Percentiles rank a stretch among this genome's conserved stretches.
These are phyloP conservation scores for Phaeosphaeriaceae sp. DNA, from an alignment of 2,329 filamentous ascomycete species.

Conservation along the genomic window DNA sequence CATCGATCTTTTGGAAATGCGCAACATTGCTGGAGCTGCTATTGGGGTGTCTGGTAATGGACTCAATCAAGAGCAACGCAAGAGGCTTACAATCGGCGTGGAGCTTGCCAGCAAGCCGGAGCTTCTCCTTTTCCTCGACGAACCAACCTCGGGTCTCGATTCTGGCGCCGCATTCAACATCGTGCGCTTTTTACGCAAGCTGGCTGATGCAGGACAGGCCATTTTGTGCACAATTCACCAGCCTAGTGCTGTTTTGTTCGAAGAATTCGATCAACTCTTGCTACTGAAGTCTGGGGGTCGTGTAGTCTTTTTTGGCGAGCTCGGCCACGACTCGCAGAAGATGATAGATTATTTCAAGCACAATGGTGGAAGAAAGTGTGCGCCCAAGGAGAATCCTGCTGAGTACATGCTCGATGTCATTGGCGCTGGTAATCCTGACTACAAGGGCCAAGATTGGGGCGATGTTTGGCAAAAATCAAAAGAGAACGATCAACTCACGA, in stretches of 20 bases:
- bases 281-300: constrained; percentile 70
- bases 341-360: constrained; percentile 59
- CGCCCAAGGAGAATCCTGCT: constrained; percentile 61
- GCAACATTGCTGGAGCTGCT: constrained; percentile 69
- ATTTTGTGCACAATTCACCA: constrained; percentile 75
- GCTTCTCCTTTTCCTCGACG: constrained; percentile 77
- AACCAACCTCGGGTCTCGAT: constrained; percentile 77
- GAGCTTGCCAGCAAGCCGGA: constrained; percentile 71
- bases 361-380: constrained; percentile 62
- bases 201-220: constrained; percentile 71
- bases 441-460: constrained; percentile 55
- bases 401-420: constrained; percentile 59
- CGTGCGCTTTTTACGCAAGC: constrained; percentile 69
- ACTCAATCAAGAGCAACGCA: constrained; percentile 69
- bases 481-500: constrained; percentile 46
- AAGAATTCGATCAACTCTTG: constrained; percentile 70
- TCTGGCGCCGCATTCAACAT: constrained; percentile 72
- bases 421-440: constrained; percentile 51
- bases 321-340: constrained; percentile 51
- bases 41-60: constrained; percentile 62
- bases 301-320: constrained; percentile 71
- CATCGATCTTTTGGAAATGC: constrained; percentile 68
- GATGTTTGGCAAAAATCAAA: constrained; percentile 53
- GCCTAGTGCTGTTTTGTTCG: constrained; percentile 70
- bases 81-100: constrained; percentile 69